A percentile compares a stretch with the other conserved stretches of the same genome.
Conservation (phyloP, 441 rosid species). For the Mallotus japonicus region DNA sequence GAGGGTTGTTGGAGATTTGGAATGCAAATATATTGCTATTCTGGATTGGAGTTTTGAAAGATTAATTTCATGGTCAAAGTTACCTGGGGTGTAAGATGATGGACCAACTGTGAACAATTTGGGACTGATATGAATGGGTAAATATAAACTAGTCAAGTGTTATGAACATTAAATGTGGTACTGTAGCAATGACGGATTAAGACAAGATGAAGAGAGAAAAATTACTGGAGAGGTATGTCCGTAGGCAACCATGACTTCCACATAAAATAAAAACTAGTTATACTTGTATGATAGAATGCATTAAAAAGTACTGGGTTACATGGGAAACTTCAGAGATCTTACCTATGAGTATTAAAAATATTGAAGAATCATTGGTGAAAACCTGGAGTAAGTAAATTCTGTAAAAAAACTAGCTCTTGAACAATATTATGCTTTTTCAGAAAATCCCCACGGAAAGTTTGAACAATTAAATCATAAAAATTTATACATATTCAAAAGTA, state of each 20-base stretch:
- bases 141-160: not conserved
- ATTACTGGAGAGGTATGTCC: not conserved
- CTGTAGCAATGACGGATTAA: not conserved
- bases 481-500: not conserved
- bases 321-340: not conserved
- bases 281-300: too few relatives aligned
- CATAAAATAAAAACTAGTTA: not conserved
- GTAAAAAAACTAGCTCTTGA: not conserved
- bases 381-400: not conserved
- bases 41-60: not conserved
- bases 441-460: not conserved
- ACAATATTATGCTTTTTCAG: not conserved
- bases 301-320: not conserved
- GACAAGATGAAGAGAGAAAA: not conserved
- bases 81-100: not conserved
- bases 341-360: not conserved
- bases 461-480: not conserved
- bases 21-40: not conserved
- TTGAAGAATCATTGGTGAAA: not conserved
- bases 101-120: not conserved
- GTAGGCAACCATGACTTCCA: not conserved
- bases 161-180: not conserved
- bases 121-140: not conserved
- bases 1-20: not conserved
- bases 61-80: not conserved